Percentiles rank a stretch among this genome's conserved stretches.
phyloP scores from a whole-genome alignment of 345 rosid genomes.

The Geranium brycei region DNA sequence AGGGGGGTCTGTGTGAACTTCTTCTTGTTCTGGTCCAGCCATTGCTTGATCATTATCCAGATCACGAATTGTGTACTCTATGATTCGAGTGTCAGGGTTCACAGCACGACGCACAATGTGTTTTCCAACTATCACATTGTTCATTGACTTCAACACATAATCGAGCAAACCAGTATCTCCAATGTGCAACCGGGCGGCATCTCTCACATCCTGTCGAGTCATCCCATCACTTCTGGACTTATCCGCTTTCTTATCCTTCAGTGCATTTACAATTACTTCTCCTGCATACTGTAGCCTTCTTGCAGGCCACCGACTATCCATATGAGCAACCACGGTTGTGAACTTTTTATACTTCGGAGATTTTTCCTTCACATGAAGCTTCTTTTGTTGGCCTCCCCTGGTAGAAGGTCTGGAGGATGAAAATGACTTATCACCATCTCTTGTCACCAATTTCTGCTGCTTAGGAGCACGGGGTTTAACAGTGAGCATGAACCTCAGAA shows the following conservation, averaged over 20 bases:
- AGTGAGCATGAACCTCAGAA: conserved; percentile 56
- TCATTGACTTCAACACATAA: conserved; percentile 69
- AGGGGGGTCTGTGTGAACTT: conserved; percentile 7
- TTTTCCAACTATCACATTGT: conserved; percentile 53
- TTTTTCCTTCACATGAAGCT: conserved; percentile 22
- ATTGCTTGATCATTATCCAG: conserved; percentile 11
- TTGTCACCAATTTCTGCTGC: conserved; percentile 19
- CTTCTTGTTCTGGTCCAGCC: too few relatives aligned
- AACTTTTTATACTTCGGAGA: conserved; percentile 27
- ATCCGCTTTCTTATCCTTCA: conserved; percentile 37
- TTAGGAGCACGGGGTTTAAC: conserved; percentile 34
- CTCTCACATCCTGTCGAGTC: conserved; percentile 84
- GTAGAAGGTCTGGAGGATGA: conserved; percentile 9
- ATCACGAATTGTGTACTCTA: conserved; percentile 65
- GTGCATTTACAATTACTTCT: conserved; percentile 52
- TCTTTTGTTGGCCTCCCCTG: conserved; percentile 20
- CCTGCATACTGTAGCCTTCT: conserved; percentile 75
- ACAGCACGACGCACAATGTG: conserved; percentile 43
- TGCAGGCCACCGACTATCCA: conserved; percentile 75
- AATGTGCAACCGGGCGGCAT: conserved; percentile 76
- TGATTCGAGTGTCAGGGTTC: conserved; percentile 44
- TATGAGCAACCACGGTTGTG: conserved; percentile 27
- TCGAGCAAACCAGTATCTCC: conserved; percentile 89
- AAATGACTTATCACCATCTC: conserved; percentile 4
- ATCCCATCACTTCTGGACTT: conserved; percentile 33